Base-by-base conservation (phyloP, 108 stramenopile species). In the Fragilaria radians region DNA sequence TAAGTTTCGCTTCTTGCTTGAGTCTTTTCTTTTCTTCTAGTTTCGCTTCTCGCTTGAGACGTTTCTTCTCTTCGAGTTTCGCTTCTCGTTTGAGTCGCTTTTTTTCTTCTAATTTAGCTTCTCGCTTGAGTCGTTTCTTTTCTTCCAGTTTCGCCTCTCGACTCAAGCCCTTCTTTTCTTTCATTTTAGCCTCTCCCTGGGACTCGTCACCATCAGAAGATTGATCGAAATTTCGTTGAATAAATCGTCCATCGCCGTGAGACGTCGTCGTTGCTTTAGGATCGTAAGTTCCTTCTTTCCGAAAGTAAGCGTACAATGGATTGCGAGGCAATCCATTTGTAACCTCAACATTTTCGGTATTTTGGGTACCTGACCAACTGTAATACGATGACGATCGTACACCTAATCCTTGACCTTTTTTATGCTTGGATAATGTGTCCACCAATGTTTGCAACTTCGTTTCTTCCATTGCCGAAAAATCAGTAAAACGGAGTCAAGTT, bases 141-240 rank as follows among this genome's bases (percentile, higher is more conserved):
- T 67, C 49, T 47, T 66, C 67, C 60, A 73, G 76, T 22, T 28
- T 33, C 5, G 32, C 24, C 56, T 77, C 26, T 65, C 32, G 72
- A 64, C 5, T 60, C 54, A 22, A 22, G 31, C 24, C 63, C 47
- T 14, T 22, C 36, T 24, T 50, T 45, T 54, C 46, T 3, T 63
- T 64, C 28, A 24, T 48, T 45, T 30, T 36, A 21, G 17, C 23
- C 9, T 33, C 66, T 62, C 62, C 68, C 27, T 66, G 28, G 31
- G 32, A 49, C 1, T 59, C 49, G 18, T 28, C 28, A 26, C 9
- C 18, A 19, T n/a, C 4, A 4, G 50, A 34, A 32, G 46, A 50
- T 72, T 89, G 82, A 32, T 84, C 86, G 62, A 92, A 92, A 55
- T 87, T 80, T 1, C 87, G 75, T 53, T 92, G 86, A 47, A 92